phyloP scores from a whole-genome alignment of 257 asterid species.

The Solanum infundibuliforme region DNA sequence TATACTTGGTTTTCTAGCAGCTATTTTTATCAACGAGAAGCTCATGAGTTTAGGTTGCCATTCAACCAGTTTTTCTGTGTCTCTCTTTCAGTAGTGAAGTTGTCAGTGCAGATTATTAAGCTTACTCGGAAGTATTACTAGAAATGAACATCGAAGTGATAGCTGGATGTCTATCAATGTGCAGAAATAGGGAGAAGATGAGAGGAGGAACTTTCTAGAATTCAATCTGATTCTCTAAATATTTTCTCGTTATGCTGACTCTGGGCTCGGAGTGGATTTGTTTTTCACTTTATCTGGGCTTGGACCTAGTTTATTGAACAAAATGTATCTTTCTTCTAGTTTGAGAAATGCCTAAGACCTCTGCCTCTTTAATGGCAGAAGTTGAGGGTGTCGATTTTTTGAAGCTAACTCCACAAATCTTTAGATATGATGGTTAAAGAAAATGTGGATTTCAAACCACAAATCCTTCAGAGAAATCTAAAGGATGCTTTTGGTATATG shows the following conservation, averaged over 20 bases:
- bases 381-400: neutral
- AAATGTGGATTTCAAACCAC: neutral
- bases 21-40: neutral
- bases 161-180: neutral
- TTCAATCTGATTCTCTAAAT: neutral
- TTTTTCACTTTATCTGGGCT: neutral
- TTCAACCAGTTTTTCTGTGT: neutral
- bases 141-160: neutral
- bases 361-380: neutral
- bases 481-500: neutral
- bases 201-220: neutral
- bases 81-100: neutral
- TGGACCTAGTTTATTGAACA: neutral
- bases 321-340: neutral
- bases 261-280: neutral
- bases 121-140: neutral
- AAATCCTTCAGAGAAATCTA: neutral
- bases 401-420: neutral
- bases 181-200: neutral
- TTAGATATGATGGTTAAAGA: neutral
- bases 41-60: neutral
- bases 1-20: neutral
- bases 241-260: neutral
- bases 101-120: neutral
- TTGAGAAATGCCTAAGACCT: neutral